A percentile compares a stretch with the other conserved stretches of the same genome.
Evolutionary conservation across 352 stramenopile genomes (phyloP).

Genomic region (Globisporangium perplexum): DNA sequence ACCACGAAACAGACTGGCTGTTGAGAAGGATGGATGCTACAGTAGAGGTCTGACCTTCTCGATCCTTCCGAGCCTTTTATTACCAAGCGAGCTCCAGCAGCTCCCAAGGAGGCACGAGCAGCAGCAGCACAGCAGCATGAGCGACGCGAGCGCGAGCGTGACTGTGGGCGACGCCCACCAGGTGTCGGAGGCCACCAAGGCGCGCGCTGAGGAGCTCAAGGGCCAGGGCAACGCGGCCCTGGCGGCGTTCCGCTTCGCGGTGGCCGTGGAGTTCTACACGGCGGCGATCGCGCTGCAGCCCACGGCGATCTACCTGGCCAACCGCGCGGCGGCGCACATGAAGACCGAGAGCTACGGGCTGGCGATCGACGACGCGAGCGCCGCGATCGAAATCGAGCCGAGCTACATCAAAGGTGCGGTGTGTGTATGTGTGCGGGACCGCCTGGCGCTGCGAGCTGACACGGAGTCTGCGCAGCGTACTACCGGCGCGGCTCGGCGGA

Average conservation of each 20-base stretch:
- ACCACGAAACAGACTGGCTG: too few species aligned
- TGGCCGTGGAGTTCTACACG: conserved; percentile 87
- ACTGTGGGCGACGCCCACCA: conserved; percentile 45
- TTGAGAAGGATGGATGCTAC: too few species aligned
- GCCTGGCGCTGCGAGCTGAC: too few species aligned
- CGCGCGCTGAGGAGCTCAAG: conserved; percentile 77
- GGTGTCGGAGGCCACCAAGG: conserved; percentile 56
- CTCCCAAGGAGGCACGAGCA: background rate
- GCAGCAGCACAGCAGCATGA: conserved; percentile 18
- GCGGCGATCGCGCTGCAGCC: conserved; percentile 83
- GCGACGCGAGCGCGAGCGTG: conserved; percentile 24
- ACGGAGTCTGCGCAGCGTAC: conserved; percentile 88
- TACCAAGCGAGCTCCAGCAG: background rate
- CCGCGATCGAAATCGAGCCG: conserved; percentile 91
- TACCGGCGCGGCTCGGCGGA: conserved; percentile 96
- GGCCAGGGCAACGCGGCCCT: conserved; percentile 80
- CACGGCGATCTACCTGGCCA: conserved; percentile 92
- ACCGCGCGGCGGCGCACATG: conserved; percentile 95
- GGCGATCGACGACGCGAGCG: conserved; percentile 95
- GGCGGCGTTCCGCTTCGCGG: conserved; percentile 70
- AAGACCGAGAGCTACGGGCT: conserved; percentile 98
- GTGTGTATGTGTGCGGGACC: background rate
- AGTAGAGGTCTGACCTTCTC: too few species aligned
- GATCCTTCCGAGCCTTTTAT: too few species aligned
- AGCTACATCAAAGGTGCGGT: conserved; percentile 93